Evolutionary conservation across 768 basidiomycete genomes (phyloP).

Genomic region (Leccinum disarticulatum): DNA sequence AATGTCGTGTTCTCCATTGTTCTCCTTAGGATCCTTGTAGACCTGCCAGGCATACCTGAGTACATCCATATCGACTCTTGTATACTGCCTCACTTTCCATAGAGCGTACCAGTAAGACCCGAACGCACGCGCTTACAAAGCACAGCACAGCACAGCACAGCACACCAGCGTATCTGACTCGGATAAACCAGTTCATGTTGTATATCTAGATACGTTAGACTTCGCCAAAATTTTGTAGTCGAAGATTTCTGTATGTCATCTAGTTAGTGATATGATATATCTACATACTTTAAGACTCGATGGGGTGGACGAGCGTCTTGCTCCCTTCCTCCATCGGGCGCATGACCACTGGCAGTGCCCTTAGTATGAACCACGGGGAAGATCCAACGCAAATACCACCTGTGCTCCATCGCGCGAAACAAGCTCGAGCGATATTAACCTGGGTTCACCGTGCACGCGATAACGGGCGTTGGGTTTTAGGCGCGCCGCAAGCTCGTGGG

Average conservation of each 20-base stretch:
- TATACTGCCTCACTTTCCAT: too few species aligned
- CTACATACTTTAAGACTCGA: background rate
- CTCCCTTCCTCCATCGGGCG: slow-evolving; percentile 34
- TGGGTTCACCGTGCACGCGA: slow-evolving; percentile 30
- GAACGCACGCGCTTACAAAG: too few species aligned
- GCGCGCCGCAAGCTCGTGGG: slow-evolving; percentile 27
- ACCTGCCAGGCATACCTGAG: background rate
- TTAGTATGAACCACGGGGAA: slow-evolving; percentile 6
- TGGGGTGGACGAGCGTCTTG: slow-evolving; percentile 33
- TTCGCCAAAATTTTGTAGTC: too few species aligned
- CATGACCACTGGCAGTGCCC: slow-evolving; percentile 17
- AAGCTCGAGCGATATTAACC: slow-evolving; percentile 33
- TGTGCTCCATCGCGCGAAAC: slow-evolving; percentile 17
- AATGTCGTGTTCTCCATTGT: background rate
- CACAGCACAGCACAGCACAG: too few species aligned
- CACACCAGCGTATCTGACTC: too few species aligned
- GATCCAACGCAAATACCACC: too few species aligned
- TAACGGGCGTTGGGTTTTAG: slow-evolving; percentile 22
- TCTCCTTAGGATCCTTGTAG: background rate
- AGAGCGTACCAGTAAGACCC: too few species aligned
- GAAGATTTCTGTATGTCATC: too few species aligned
- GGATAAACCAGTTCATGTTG: too few species aligned
- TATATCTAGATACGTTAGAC: too few species aligned
- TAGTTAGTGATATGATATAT: too few species aligned
- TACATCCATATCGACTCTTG: too few species aligned